Conservation (phyloP, 129 eudicot species). For the Apium graveolens region DNA sequence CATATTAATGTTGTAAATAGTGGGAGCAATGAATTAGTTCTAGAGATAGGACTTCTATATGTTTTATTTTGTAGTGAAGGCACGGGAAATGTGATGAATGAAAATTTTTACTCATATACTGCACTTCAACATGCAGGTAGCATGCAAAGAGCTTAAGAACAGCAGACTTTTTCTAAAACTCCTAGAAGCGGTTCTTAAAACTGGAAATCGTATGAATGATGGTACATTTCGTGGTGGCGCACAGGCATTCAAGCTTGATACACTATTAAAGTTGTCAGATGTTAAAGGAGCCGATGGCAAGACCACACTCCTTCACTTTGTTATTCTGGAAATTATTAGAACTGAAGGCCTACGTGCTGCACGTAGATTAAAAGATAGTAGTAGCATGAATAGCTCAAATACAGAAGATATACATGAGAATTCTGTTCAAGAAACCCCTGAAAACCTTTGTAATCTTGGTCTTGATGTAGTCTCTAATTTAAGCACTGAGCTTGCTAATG, state of each 20-base stretch:
- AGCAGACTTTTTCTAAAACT: conserved; percentile 48
- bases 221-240: conserved; percentile 65
- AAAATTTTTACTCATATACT: conserved; percentile 5
- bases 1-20: not conserved
- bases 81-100: not conserved
- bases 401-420: conserved; percentile 28
- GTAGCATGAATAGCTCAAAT: conserved; percentile 18
- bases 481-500: conserved; percentile 36
- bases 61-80: not conserved
- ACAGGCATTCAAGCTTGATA: conserved; percentile 54
- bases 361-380: conserved; percentile 31
- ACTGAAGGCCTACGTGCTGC: conserved; percentile 43
- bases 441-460: conserved; percentile 33
- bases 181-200: conserved; percentile 52
- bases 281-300: conserved; percentile 60
- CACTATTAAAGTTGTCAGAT: conserved; percentile 47
- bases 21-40: not conserved
- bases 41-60: not conserved
- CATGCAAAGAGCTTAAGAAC: conserved; percentile 44
- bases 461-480: conserved; percentile 37
- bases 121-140: conserved; percentile 27
- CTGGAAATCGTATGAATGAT: conserved; percentile 61
- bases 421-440: conserved; percentile 27
- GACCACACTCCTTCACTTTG: conserved; percentile 54
- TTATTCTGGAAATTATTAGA: conserved; percentile 42